These are phyloP conservation scores for Xylona heveae DNA, from an alignment of 495 filamentous ascomycete genomes.

Conservation along the genomic window DNA sequence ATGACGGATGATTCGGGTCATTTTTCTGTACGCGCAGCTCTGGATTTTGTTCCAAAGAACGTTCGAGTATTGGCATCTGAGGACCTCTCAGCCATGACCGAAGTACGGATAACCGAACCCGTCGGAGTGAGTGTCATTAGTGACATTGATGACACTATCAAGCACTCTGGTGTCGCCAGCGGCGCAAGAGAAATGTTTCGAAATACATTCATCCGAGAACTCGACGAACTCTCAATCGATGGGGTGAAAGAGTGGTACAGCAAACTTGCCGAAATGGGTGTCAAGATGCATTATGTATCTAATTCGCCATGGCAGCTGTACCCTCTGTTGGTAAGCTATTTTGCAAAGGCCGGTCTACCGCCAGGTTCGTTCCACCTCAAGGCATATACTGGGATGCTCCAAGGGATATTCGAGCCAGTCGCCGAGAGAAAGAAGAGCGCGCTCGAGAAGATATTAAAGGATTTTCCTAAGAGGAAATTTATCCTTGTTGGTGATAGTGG, in stretches of 20 bases:
- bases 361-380: conserved; percentile 85
- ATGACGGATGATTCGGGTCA: conserved; percentile 72
- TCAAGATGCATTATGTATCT: conserved; percentile 76
- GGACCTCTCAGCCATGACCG: conserved; percentile 55
- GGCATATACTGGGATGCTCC: conserved; percentile 84
- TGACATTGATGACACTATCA: conserved; percentile 96
- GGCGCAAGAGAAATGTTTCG: conserved; percentile 88
- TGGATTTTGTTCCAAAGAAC: conserved; percentile 82
- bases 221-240: conserved; percentile 57
- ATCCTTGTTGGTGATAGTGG: conserved; percentile 88
- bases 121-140: conserved; percentile 84
- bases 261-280: conserved; percentile 51
- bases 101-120: conserved; percentile 53
- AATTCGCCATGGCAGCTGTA: conserved; percentile 94
- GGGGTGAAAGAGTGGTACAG: conserved; percentile 84
- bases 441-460: conserved; percentile 62
- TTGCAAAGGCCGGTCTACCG: conserved; percentile 59
- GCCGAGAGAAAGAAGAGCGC: conserved; percentile 81
- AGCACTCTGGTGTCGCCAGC: conserved; percentile 71
- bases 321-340: conserved; percentile 66
- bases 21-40: conserved; percentile 50
- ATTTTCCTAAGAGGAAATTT: conserved; percentile 81
- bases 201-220: conserved; percentile 79
- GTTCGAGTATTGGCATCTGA: conserved; percentile 74
- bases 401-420: conserved; percentile 94